Percentiles rank a stretch among this genome's conserved stretches.
Evolutionary conservation across 805 yeast genomes (phyloP).

Genomic region (Zygotorulaspora florentina): DNA sequence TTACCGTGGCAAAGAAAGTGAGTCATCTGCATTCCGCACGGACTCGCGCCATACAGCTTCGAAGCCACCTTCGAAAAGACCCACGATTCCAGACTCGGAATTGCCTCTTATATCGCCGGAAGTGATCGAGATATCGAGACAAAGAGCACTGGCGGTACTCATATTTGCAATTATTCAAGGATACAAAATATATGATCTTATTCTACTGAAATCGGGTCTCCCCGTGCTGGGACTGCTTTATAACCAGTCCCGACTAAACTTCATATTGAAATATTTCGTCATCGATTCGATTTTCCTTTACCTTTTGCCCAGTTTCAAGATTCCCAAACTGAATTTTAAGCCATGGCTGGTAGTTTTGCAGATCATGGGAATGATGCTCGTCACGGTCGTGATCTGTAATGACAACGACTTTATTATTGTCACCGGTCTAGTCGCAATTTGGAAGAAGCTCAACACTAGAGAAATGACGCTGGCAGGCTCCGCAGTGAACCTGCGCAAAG

Average conservation of each 20-base stretch:
- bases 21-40: neutral
- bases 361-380: slow-evolving; percentile 42
- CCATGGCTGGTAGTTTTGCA: slow-evolving; percentile 51
- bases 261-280: slow-evolving; percentile 64
- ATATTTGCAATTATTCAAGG: slow-evolving; percentile 72
- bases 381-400: slow-evolving; percentile 53
- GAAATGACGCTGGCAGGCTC: slow-evolving; percentile 54
- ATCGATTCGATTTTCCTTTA: slow-evolving; percentile 70
- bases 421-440: slow-evolving; percentile 38
- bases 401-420: slow-evolving; percentile 48
- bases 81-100: neutral
- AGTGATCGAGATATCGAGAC: slow-evolving; percentile 69
- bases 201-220: slow-evolving; percentile 49
- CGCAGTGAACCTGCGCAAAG: slow-evolving; percentile 32
- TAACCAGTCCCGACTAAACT: slow-evolving; percentile 49
- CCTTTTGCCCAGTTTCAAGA: slow-evolving; percentile 65
- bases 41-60: neutral
- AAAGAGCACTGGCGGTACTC: slow-evolving; percentile 62
- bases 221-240: slow-evolving; percentile 35
- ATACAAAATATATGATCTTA: slow-evolving; percentile 75
- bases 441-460: slow-evolving; percentile 41
- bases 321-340: slow-evolving; percentile 69
- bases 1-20: neutral
- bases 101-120: slow-evolving; percentile 57
- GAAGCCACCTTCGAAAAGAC: too few species aligned